Evolutionary conservation across 306 rosid species (phyloP).

Genomic region (Delonix regia): DNA sequence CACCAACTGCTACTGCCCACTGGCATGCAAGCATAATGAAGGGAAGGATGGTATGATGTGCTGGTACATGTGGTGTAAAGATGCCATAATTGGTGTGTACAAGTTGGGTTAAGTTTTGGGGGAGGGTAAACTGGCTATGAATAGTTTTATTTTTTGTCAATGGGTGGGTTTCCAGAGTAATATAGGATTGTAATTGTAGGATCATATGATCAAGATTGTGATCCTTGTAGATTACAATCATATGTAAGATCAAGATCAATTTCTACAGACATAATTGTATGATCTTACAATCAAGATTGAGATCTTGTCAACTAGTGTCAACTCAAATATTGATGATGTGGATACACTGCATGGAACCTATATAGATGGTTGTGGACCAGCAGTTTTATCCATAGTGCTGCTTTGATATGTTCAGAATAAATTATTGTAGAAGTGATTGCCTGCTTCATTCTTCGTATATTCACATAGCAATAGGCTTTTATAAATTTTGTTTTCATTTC

Average conservation of each 20-base stretch:
- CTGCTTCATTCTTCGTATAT: background rate
- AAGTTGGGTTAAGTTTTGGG: too few relatives aligned
- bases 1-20: background rate
- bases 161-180: too few relatives aligned
- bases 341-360: background rate
- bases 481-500: background rate
- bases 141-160: too few relatives aligned
- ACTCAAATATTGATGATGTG: background rate
- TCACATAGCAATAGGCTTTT: background rate
- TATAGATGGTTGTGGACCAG: background rate
- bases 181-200: too few relatives aligned
- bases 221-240: too few relatives aligned
- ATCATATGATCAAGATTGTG: too few relatives aligned
- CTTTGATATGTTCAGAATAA: background rate
- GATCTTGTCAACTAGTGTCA: background rate
- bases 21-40: constrained; percentile 4
- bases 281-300: background rate
- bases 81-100: background rate
- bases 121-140: too few relatives aligned
- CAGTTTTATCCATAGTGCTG: background rate
- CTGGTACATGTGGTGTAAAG: background rate
- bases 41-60: background rate
- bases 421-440: background rate
- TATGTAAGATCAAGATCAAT: background rate
- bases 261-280: background rate